phyloP scores from a whole-genome alignment of 345 rosid species.

The Populus tremula region DNA sequence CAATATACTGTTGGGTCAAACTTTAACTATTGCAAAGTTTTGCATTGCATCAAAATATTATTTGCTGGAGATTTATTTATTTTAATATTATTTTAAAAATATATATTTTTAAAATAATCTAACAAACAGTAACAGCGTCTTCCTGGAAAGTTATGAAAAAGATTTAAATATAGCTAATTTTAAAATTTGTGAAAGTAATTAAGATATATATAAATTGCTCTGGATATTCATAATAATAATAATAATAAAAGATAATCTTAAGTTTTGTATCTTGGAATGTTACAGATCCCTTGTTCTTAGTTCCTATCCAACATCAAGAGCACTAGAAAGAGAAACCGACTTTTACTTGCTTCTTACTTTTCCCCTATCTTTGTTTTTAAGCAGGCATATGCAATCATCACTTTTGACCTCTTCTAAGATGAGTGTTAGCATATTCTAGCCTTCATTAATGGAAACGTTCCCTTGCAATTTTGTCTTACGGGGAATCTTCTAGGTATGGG shows the following conservation, averaged over 20 bases:
- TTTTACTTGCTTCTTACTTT: background rate
- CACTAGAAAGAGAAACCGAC: background rate
- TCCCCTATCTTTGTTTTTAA: background rate
- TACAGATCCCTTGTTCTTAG: background rate
- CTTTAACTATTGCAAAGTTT: background rate
- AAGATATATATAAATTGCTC: too few species aligned
- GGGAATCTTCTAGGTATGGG: background rate
- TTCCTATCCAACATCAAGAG: background rate
- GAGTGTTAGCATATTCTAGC: slow-evolving; percentile 14
- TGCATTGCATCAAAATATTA: too few species aligned
- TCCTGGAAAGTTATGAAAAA: background rate
- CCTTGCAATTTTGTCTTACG: background rate
- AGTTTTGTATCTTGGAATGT: background rate
- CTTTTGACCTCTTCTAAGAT: background rate
- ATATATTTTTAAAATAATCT: too few species aligned
- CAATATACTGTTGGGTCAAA: background rate
- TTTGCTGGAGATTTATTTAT: too few species aligned
- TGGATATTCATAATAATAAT: too few species aligned
- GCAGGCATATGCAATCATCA: background rate
- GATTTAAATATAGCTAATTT: too few species aligned
- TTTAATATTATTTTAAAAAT: too few species aligned
- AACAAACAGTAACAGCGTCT: too few species aligned
- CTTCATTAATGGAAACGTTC: background rate
- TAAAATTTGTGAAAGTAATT: too few species aligned
- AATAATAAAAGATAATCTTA: too few species aligned